Conservation (phyloP, 331 rosid genomes). For the Cydonia oblonga region DNA sequence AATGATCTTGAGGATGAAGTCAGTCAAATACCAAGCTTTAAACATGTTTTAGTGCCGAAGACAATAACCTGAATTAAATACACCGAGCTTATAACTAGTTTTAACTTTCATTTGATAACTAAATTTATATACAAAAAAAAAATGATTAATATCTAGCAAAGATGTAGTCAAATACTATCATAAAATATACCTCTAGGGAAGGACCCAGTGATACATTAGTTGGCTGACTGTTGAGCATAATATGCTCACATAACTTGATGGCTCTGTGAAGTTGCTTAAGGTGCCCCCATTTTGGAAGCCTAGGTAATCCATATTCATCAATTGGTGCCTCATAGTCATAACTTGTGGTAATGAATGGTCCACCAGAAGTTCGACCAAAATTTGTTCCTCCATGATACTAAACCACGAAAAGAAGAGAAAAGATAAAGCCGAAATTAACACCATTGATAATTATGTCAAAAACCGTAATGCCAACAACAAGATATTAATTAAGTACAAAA, state of each 20-base stretch:
- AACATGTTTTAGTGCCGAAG: not conserved
- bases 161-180: not conserved
- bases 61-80: not conserved
- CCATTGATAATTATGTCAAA: not conserved
- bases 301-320: slow-evolving; percentile 90
- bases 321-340: slow-evolving; percentile 94
- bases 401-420: slow-evolving; percentile 3
- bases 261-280: slow-evolving; percentile 85
- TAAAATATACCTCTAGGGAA: slow-evolving; percentile 56
- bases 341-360: slow-evolving; percentile 94
- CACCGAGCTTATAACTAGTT: not conserved
- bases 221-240: slow-evolving; percentile 47
- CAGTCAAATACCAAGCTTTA: not conserved
- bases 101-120: not conserved
- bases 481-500: not conserved
- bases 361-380: slow-evolving; percentile 94
- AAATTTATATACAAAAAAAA: not conserved
- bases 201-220: slow-evolving; percentile 54
- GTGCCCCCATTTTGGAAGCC: slow-evolving; percentile 93
- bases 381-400: slow-evolving; percentile 99
- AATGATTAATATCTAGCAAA: not conserved
- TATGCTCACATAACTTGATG: slow-evolving; percentile 67
- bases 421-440: not conserved
- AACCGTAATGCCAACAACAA: not conserved
- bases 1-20: not conserved